Percentiles rank a stretch among this genome's conserved stretches.
phyloP scores from a whole-genome alignment of 495 filamentous ascomycete species.

The Penicillium ochrochloron region DNA sequence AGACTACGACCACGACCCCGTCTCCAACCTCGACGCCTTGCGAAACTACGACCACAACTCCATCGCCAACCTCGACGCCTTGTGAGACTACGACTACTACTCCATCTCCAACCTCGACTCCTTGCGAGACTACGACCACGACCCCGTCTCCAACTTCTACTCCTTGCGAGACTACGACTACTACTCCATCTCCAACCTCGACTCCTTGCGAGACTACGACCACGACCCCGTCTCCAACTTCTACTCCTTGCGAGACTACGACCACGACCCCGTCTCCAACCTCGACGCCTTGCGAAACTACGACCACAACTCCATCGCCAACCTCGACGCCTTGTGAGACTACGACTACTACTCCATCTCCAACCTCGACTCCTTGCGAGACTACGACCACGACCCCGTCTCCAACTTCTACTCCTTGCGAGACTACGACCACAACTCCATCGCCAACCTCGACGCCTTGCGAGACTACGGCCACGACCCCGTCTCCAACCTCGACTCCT shows the following conservation, averaged over 20 bases:
- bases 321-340: not conserved
- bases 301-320: not conserved
- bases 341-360: constrained; percentile 3
- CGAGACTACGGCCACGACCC: not conserved
- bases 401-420: constrained; percentile 8
- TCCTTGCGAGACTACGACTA: constrained; percentile 20
- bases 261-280: not conserved
- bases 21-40: constrained; percentile 14
- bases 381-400: not conserved
- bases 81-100: constrained; percentile 16
- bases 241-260: constrained; percentile 15
- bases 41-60: constrained; percentile 11
- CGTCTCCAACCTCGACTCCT: not conserved
- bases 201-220: constrained; percentile 16
- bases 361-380: constrained; percentile 6
- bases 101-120: not conserved
- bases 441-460: constrained; percentile 11
- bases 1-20: constrained; percentile 12
- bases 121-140: not conserved
- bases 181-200: not conserved
- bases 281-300: constrained; percentile 13
- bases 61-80: constrained; percentile 12
- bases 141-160: not conserved
- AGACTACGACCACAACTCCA: not conserved
- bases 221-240: not conserved